phyloP scores from a whole-genome alignment of 2,329 filamentous ascomycete genomes.

The Colletotrichum caudatum region DNA sequence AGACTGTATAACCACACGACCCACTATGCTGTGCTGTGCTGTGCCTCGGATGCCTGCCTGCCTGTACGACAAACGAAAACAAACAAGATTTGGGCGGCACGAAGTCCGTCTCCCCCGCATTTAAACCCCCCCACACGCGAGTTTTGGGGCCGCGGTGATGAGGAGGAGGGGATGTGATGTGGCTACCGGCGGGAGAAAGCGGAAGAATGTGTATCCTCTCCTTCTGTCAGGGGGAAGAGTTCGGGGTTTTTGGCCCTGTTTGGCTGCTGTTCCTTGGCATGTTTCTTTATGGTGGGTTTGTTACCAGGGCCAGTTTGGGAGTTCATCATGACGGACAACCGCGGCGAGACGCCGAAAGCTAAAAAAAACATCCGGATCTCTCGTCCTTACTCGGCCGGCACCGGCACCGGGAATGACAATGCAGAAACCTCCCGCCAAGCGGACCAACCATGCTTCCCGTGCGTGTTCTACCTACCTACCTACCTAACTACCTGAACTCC shows the following conservation, averaged over 20 bases:
- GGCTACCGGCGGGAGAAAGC: slow-evolving; percentile 6
- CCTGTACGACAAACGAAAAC: background rate
- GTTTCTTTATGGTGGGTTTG: too few species aligned
- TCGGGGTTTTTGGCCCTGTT: background rate
- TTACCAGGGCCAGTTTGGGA: too few species aligned
- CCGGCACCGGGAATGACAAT: too few species aligned
- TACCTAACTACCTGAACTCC: slow-evolving; percentile 47
- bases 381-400: slow-evolving; percentile 51
- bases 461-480: too few species aligned
- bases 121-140: slow-evolving; percentile 12
- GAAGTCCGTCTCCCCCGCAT: slow-evolving; percentile 31
- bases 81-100: background rate
- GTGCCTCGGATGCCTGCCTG: background rate
- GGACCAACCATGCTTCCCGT: too few species aligned
- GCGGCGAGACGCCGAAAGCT: too few species aligned
- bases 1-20: slow-evolving; percentile 4
- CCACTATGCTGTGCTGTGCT: too few species aligned
- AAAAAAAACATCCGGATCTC: background rate
- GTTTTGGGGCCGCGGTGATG: background rate
- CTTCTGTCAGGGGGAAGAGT: too few species aligned
- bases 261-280: slow-evolving; percentile 20
- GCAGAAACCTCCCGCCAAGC: too few species aligned
- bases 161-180: background rate
- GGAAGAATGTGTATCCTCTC: slow-evolving; percentile 1
- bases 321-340: too few species aligned